Base-by-base conservation (phyloP, 169 alveolate species). In the Toxoplasma gondii region DNA sequence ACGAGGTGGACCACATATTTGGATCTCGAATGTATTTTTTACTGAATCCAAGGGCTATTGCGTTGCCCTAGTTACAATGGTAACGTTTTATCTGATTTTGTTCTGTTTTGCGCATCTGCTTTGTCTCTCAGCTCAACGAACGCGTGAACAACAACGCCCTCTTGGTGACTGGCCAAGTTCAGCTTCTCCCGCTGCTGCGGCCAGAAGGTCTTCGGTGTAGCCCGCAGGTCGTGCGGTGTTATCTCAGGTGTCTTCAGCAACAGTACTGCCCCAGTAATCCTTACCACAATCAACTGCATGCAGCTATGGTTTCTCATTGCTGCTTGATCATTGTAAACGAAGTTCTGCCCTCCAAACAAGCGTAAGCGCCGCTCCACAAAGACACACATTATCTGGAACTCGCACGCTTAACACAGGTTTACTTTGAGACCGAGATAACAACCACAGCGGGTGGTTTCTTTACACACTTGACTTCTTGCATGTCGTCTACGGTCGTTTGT, bases 231-330 rank as follows among this genome's bases (percentile, higher is more conserved):
- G 17, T 88, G 54, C 69, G 82, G 53, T 64, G 84, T 16, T 88
- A 38, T 38, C 58, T 88, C 29, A 38, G 41, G 44, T 36, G 84
- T 34, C 70, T 88, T 38, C 93, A 88, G 78, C 95, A 83, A 78
- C 88, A 92, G 74, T 83, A 74, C 43, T 92, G 92, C 93, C 86
- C 88, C 36, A 95, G 88, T 39, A 96, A 96, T 54, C 93, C 91
- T 67, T 96, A 96, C 80, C 97, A 96, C 80, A 96, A 96, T 92
- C 94, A 92, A 45, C 70, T 91, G 74, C 97, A 96, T 45, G 97
- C 96, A 12, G 94, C 97, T 53, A 93, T 92, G 87, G 97, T 96
- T 24, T 87, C 96, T 38, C 97, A 96, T 82, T 93, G 64, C 64
- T 88, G 93, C 84, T 27, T 45, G n/a, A 5, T 45, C 84, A 54